These are phyloP conservation scores for Didymella lethalis DNA, from an alignment of 2,329 filamentous ascomycete species.

Conservation along the genomic window DNA sequence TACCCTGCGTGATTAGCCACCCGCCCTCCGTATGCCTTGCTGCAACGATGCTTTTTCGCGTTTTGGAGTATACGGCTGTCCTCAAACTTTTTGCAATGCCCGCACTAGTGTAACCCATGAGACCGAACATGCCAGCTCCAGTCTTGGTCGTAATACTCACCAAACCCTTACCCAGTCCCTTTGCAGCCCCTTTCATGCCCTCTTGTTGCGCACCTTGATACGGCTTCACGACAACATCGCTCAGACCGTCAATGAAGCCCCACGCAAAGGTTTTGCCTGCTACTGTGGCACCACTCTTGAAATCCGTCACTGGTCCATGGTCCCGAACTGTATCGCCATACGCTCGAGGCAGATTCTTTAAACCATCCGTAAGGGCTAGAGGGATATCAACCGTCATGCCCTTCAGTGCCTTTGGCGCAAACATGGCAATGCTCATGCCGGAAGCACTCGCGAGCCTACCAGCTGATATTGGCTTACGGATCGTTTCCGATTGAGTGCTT, in stretches of 20 bases:
- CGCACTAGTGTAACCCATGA: too few species aligned
- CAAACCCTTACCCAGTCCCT: too few species aligned
- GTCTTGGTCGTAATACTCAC: too few species aligned
- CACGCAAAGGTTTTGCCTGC: conserved; percentile 77
- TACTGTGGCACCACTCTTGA: conserved; percentile 74
- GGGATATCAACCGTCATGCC: conserved; percentile 70
- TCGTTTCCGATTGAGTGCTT: background rate
- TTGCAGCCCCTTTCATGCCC: too few species aligned
- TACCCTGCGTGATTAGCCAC: too few species aligned
- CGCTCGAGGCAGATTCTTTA: conserved; percentile 80
- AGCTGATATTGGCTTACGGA: conserved; percentile 11
- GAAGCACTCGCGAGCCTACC: conserved; percentile 21
- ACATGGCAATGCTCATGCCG: conserved; percentile 21
- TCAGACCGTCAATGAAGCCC: conserved; percentile 78
- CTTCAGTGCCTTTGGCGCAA: conserved; percentile 26
- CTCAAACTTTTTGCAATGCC: too few species aligned
- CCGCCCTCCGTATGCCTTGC: too few species aligned
- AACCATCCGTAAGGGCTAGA: conserved; percentile 78
- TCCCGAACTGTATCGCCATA: conserved; percentile 82
- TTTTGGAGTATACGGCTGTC: too few species aligned
- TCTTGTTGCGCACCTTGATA: conserved; percentile 43
- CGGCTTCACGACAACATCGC: conserved; percentile 79
- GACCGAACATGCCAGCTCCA: too few species aligned
- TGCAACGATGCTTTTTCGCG: too few species aligned
- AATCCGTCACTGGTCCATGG: conserved; percentile 73